Evolutionary conservation across 495 filamentous ascomycete species (phyloP).

Genomic region (Penicillium psychrofluorescens): DNA sequence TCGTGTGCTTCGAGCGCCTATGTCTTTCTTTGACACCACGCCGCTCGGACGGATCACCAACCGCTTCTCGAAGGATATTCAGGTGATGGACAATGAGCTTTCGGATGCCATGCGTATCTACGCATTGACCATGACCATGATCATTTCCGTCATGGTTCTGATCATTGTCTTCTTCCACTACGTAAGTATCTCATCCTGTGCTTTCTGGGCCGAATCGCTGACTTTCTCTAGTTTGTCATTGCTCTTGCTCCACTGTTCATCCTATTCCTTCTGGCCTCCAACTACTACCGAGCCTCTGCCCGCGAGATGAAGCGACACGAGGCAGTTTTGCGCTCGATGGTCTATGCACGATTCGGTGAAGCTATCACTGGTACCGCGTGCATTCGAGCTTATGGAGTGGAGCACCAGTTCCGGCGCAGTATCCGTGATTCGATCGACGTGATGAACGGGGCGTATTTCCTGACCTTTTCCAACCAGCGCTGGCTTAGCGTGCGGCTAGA

Average conservation of each 20-base stretch:
- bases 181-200: conserved; percentile 15
- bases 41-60: conserved; percentile 95
- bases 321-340: conserved; percentile 72
- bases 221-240: conserved; percentile 57
- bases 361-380: conserved; percentile 73
- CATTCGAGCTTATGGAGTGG: conserved; percentile 82
- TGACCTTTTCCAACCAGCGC: conserved; percentile 89
- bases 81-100: conserved; percentile 91
- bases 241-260: conserved; percentile 76
- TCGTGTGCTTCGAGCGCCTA: conserved; percentile 78
- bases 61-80: conserved; percentile 90
- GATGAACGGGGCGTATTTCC: conserved; percentile 90
- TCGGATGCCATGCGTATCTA: conserved; percentile 92
- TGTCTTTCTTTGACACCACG: conserved; percentile 97
- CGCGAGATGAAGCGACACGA: conserved; percentile 93
- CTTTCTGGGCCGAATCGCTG: not conserved
- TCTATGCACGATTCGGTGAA: conserved; percentile 91
- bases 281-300: conserved; percentile 85
- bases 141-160: conserved; percentile 70
- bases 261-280: conserved; percentile 74
- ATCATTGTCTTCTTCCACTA: conserved; percentile 94
- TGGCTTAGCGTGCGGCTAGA: conserved; percentile 86
- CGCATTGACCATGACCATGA: conserved; percentile 73
- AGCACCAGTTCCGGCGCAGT: conserved; percentile 61
- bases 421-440: conserved; percentile 68